Base-by-base conservation (phyloP, 2,329 filamentous ascomycete species). In the Penicillium sp. region DNA sequence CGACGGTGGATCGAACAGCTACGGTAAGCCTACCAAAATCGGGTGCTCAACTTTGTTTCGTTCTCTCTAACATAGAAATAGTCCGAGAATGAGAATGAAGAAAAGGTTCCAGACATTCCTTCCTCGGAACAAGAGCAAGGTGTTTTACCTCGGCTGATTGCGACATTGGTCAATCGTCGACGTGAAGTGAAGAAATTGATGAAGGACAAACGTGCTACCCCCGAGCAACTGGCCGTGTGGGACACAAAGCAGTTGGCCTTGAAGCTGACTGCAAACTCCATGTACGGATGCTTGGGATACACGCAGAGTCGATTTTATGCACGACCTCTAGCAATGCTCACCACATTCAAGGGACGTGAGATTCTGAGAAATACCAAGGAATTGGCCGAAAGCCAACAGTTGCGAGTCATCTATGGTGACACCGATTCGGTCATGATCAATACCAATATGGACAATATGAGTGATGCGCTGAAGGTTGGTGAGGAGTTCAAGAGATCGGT, bases 381-480 rank as follows among this genome's bases (percentile, higher is more conserved):
- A 46, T 81, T 99, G 54, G 93, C 93, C 9, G 93, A 99, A 72
- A 88, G 83, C 63, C 91, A 88, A 60, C 86, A 90, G 52, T 80
- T 99, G 27, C 88, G 93, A 64, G 93, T 99, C 68, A 97, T 99
- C 56, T 99, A 99, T 63, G 93, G 93, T 75, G 93, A 99, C 72
- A 99, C 93, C 11, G 93, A 99, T 72, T 99, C 93, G 8, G 93
- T 99, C 73, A 99, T 99, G 93, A 97, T 99, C 77, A 99, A 99
- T 66, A 95, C 93, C 56, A 97, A 97, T 65, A 90, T 93, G 47
- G 89, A 96, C 71, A 95, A 88, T 58, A 87, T 97, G 27, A 83
- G 88, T 28, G 90, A 95, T 63, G 93, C 93, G 1, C 76, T 96
- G 61, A 91, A 88, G 65, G 87, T 99, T 43, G 95, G 93, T 49